Evolutionary conservation across 2,329 filamentous ascomycete species (phyloP), one percentile per base, ranked within the genome.

Genomic region (Talaromyces sp.): DNA sequence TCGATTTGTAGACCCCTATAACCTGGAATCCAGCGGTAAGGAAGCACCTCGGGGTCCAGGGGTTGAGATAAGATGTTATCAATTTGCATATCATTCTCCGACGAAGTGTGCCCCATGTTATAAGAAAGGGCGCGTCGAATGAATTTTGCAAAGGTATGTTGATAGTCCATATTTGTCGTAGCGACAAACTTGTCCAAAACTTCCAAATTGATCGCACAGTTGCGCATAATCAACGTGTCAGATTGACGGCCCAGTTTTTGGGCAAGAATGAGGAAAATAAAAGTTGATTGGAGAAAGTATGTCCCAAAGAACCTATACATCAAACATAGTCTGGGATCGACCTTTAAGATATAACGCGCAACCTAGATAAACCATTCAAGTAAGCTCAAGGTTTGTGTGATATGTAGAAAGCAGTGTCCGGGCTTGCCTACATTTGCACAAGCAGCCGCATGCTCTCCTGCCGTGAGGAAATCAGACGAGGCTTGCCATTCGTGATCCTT

Each of bases 231-330:
- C 32, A 46, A 8, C 7, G 35, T 30, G 14, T 46, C 43, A 3
- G 43, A 46, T 27, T 36, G 43, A 10, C 43, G 43, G 33, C 43
- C 43, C 13, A 46, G 43, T 4, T 46, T 46, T 22, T 33, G 30
- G 32, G 43, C 43, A 7, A 46, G 43, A 14, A 46, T 46, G 7
- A 46, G 43, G 19, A 46, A 46, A 19, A 46, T 36, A 22, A 46
- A 46, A 3, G 43, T 35, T 14, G 43, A 46, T 36, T 46, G 43
- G 19, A 46, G 43, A 19, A 46, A 46, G n/a, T 46, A 46, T 17
- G 43, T 46, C 36, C 43, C 43, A n/a, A 46, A 46, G 19, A 46
- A 46, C 7, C 43, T 32, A 17, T 35, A 46, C 43, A 46, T 46
- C 4, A 46, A 19, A 35, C 43, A 46, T 4, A 46, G 14, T 46